Evolutionary conservation across 2,329 filamentous ascomycete genomes (phyloP).

Genomic region (Cordyceps fumosorosea): DNA sequence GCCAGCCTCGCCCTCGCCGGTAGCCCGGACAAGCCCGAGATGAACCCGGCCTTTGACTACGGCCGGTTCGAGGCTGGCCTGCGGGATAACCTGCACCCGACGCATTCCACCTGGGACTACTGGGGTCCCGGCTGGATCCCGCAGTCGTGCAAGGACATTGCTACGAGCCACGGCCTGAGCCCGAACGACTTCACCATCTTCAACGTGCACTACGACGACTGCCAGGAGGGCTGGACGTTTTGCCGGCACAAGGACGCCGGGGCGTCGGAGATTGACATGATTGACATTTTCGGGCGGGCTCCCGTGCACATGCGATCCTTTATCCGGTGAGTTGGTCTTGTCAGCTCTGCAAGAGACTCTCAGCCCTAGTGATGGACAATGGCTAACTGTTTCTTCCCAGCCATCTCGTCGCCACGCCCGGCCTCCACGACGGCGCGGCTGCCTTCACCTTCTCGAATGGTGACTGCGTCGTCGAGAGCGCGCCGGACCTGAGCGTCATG

Average conservation of each 20-base stretch:
- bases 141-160: conserved; percentile 6
- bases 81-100: conserved; percentile 11
- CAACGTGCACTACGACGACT: conserved; percentile 20
- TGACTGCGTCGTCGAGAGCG: conserved; percentile 11
- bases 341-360: not conserved
- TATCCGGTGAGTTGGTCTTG: conserved; percentile 5
- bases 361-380: not conserved
- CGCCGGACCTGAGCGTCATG: conserved; percentile 6
- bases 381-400: not conserved
- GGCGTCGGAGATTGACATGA: conserved; percentile 18
- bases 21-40: conserved; percentile 10
- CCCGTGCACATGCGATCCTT: conserved; percentile 8
- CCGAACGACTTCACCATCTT: conserved; percentile 19
- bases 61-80: conserved; percentile 2
- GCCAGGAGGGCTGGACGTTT: conserved; percentile 22
- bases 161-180: conserved; percentile 12
- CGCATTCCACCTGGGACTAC: conserved; percentile 7
- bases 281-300: conserved; percentile 15
- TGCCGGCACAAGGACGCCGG: conserved; percentile 20
- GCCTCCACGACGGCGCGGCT: conserved; percentile 11
- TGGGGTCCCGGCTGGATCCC: conserved; percentile 12
- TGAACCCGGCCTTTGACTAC: conserved; percentile 10
- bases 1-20: conserved; percentile 6
- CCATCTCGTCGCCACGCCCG: conserved; percentile 11
- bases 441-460: conserved; percentile 11